Conservation (phyloP, 2,329 filamentous ascomycete genomes). For the Fusarium nematophilum region DNA sequence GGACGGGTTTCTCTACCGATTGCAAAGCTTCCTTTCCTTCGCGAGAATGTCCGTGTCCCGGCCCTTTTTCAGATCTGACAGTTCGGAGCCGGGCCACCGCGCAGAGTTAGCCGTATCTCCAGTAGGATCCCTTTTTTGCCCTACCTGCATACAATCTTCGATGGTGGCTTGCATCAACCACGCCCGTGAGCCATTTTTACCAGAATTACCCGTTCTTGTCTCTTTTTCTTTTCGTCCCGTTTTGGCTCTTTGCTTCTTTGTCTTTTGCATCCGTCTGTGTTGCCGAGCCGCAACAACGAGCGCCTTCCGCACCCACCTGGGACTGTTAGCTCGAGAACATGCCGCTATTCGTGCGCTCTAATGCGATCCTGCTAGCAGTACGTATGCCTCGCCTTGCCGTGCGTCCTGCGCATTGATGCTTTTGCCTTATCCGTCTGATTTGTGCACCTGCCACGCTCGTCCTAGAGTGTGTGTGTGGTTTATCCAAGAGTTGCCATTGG, state of each 20-base stretch:
- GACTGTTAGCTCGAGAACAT: neutral
- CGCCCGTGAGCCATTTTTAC: slow-evolving; percentile 40
- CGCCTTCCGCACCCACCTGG: neutral
- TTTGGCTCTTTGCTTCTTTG: slow-evolving; percentile 7
- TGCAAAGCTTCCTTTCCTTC: neutral
- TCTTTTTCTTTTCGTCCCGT: neutral
- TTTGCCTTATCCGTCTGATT: slow-evolving; percentile 1
- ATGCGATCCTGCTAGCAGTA: slow-evolving; percentile 26
- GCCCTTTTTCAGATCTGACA: slow-evolving; percentile 1
- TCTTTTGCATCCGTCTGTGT: neutral
- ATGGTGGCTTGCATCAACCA: slow-evolving; percentile 35
- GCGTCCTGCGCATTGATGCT: neutral
- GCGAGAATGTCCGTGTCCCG: slow-evolving; percentile 15
- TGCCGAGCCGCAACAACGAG: slow-evolving; percentile 16
- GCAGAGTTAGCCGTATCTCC: neutral
- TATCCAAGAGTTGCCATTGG: slow-evolving; percentile 29
- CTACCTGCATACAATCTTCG: slow-evolving; percentile 29
- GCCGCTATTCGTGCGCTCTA: slow-evolving; percentile 2
- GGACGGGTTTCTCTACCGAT: neutral
- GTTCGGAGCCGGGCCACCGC: neutral
- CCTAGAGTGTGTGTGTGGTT: slow-evolving; percentile 25
- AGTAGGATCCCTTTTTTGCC: slow-evolving; percentile 7
- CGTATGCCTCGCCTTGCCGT: slow-evolving; percentile 15
- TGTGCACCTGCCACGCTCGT: slow-evolving; percentile 1
- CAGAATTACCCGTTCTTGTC: neutral